phyloP scores from a whole-genome alignment of 495 filamentous ascomycete species.

The Tetracladium marchalianum region DNA sequence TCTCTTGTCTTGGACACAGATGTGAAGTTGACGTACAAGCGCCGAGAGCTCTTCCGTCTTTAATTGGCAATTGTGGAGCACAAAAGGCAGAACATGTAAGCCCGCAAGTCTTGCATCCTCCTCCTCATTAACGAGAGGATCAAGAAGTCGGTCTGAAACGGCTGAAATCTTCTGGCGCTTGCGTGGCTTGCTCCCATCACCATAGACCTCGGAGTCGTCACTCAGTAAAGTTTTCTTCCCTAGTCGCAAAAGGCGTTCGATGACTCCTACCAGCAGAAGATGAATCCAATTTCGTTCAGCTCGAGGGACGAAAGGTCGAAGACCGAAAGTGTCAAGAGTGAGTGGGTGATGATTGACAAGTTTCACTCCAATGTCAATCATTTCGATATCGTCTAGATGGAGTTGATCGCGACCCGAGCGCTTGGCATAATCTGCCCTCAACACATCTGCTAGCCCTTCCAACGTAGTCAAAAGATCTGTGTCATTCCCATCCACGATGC shows the following conservation, averaged over 20 bases:
- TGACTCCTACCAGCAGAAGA: constrained; percentile 37
- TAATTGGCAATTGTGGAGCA: constrained; percentile 13
- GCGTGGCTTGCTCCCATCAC: constrained; percentile 24
- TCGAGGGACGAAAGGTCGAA: constrained; percentile 31
- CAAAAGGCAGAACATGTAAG: constrained; percentile 72
- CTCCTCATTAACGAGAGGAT: constrained; percentile 46
- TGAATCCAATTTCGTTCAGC: constrained; percentile 46
- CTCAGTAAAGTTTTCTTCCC: constrained; percentile 10
- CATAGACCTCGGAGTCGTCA: constrained; percentile 15
- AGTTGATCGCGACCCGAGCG: constrained; percentile 63
- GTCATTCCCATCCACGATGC: constrained; percentile 24
- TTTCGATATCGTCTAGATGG: constrained; percentile 63
- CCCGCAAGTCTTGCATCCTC: constrained; percentile 50
- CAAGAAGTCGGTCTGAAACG: constrained; percentile 49
- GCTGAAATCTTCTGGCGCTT: constrained; percentile 57
- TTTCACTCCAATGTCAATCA: constrained; percentile 31
- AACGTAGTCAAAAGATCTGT: constrained; percentile 19
- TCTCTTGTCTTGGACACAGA: constrained; percentile 21
- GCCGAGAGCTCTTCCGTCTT: constrained; percentile 15
- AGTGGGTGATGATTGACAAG: constrained; percentile 30
- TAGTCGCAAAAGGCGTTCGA: constrained; percentile 31
- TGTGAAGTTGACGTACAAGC: constrained; percentile 24
- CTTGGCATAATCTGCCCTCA: constrained; percentile 64
- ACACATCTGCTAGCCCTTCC: constrained; percentile 46
- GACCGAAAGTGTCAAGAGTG: constrained; percentile 25